A percentile compares a stretch with the other conserved stretches of the same genome.
phyloP scores from a whole-genome alignment of 2,329 filamentous ascomycete genomes.

The Sarocladium brachiariae region DNA sequence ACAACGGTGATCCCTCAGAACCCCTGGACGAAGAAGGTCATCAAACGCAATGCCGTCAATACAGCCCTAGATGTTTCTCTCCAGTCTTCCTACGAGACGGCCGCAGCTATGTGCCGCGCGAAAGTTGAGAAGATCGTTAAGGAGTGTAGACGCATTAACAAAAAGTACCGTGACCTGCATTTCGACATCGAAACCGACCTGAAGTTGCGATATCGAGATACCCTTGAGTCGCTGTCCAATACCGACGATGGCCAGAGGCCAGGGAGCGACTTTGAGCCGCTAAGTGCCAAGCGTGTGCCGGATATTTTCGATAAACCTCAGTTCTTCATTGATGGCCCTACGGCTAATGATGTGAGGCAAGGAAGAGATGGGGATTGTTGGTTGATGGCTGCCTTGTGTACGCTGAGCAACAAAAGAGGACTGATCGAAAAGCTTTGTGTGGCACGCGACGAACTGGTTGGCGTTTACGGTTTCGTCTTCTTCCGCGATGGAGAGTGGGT shows the following conservation, averaged over 20 bases:
- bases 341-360: conserved; percentile 71
- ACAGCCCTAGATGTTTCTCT: conserved; percentile 46
- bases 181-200: conserved; percentile 79
- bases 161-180: conserved; percentile 80
- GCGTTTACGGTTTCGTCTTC: conserved; percentile 83
- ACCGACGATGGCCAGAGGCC: conserved; percentile 16
- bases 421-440: conserved; percentile 71
- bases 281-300: conserved; percentile 59
- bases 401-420: conserved; percentile 64
- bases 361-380: conserved; percentile 78
- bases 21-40: conserved; percentile 53
- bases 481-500: conserved; percentile 72
- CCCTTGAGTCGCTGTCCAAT: conserved; percentile 39
- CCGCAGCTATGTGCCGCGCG: conserved; percentile 58
- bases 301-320: conserved; percentile 71
- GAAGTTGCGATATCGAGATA: conserved; percentile 49
- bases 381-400: conserved; percentile 75
- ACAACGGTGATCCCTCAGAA: conserved; percentile 66
- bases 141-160: conserved; percentile 69
- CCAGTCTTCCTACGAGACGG: conserved; percentile 65
- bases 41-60: conserved; percentile 44
- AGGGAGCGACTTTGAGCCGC: conserved; percentile 31
- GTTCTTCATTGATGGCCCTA: conserved; percentile 73
- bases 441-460: conserved; percentile 62
- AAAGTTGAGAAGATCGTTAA: conserved; percentile 56